Base-by-base conservation (phyloP, 495 filamentous ascomycete species). In the Aspergillus bridgeri region DNA sequence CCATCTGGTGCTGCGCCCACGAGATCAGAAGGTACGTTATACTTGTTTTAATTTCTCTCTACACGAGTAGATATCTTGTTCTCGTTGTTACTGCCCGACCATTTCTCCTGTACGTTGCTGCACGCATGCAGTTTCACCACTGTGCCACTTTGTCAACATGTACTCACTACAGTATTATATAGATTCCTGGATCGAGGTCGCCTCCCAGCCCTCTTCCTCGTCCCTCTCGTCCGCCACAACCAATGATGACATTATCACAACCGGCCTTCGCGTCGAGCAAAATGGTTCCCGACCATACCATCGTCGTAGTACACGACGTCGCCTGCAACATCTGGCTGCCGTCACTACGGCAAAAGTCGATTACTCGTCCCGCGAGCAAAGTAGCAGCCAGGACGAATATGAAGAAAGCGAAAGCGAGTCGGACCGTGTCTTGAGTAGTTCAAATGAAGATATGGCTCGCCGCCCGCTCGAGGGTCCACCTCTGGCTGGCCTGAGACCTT, bases 121-220 rank as follows among this genome's bases (percentile, higher is more conserved):
- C 53, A 68, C 69, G 62, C 61, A 60, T 57, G 51, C 54, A 54
- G 7, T 52, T 54, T 46, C 33, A 11, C 33, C 1, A 38, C 9
- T 13, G 33, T 38, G 13, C 27, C 48, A 42, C 47, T 57, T 13
- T 55, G 18, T 58, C 62, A 77, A 27, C 51, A 78, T 80, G 75
- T 82, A 81, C 77, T 81, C 78, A 82, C 73, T 78, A 42, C 73
- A 66, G 27, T 68, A 80, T 66, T 80, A 77, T 64, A 67, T 83
- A 92, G 94, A 97, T 74, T 97, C 93, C 2, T 98, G 94, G 94
- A 86, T 98, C 67, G 94, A 98, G 70, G 85, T 98, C 55, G 82
- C 89, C 47, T 98, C 94, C 2, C 90, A 95, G 57, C 91, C 93
- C 20, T 96, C 92, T 1, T 93, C 92, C 9, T 96, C 94, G 15